Evolutionary conservation across 345 rosid genomes (phyloP).

Genomic region (Eucalyptus caleyi): DNA sequence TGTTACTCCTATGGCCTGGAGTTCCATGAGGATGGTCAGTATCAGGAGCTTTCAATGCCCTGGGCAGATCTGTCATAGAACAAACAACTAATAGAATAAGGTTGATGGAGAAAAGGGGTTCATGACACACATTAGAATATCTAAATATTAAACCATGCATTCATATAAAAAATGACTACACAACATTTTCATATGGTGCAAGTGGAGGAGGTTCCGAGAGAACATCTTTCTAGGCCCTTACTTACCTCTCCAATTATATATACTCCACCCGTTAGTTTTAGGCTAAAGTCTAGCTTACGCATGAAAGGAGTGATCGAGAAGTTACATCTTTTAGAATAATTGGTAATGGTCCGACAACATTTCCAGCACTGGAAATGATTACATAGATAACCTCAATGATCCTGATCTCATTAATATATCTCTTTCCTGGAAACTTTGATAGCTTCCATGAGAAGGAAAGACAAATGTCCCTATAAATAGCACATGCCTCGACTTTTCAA

Average conservation of each 20-base stretch:
- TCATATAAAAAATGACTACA: not conserved
- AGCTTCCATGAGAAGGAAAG: not conserved
- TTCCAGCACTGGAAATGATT: not conserved
- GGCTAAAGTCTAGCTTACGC: not conserved
- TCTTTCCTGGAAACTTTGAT: not conserved
- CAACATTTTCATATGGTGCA: not conserved
- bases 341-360: not conserved
- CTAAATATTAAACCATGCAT: not conserved
- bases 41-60: constrained; percentile 73
- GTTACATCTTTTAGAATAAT: not conserved
- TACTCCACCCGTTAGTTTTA: not conserved
- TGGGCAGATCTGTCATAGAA: constrained; percentile 40
- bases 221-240: not conserved
- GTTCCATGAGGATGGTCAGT: constrained; percentile 57
- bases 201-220: not conserved
- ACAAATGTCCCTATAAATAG: not conserved
- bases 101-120: not conserved
- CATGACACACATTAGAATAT: not conserved
- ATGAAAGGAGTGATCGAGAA: not conserved
- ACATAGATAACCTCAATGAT: not conserved
- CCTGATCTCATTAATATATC: not conserved
- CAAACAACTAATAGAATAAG: not conserved
- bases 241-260: not conserved
- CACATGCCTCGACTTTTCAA: not conserved
- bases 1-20: constrained; percentile 28